Evolutionary conservation across 352 stramenopile species (phyloP).

Genomic region (Phytophthora melonis): DNA sequence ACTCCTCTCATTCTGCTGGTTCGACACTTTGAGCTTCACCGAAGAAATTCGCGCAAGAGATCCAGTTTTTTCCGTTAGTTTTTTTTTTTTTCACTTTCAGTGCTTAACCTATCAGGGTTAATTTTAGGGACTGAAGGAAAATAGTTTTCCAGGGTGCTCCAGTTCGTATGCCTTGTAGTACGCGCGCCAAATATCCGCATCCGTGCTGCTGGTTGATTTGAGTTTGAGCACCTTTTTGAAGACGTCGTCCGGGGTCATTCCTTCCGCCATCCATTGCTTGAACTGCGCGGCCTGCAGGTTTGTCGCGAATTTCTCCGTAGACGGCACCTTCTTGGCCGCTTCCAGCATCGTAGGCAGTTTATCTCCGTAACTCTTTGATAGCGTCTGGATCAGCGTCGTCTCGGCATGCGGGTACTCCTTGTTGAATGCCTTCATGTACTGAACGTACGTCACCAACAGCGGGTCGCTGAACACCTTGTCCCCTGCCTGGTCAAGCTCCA

Average conservation of each 20-base stretch:
- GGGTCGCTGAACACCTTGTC: background rate
- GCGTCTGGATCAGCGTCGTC: slow-evolving; percentile 11
- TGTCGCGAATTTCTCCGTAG: slow-evolving; percentile 7
- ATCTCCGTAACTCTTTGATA: slow-evolving; percentile 25
- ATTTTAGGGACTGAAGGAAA: slow-evolving; percentile 12
- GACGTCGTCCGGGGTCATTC: slow-evolving; percentile 5
- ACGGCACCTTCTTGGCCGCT: background rate
- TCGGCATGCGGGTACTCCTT: background rate
- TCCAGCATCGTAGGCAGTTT: slow-evolving; percentile 20
- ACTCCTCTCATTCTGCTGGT: no score
- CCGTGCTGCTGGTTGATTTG: background rate
- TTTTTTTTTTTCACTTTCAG: no score
- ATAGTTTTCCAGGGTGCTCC: background rate
- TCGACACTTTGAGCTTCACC: no score
- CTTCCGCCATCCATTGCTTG: slow-evolving; percentile 16
- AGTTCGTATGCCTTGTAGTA: slow-evolving; percentile 29
- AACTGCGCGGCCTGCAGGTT: slow-evolving; percentile 22
- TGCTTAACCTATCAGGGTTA: no score
- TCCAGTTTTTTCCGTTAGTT: no score
- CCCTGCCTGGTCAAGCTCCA: background rate
- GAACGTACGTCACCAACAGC: background rate
- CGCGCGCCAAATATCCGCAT: slow-evolving; percentile 17
- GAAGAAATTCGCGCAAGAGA: no score
- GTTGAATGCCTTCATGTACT: background rate
- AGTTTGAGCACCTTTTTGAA: slow-evolving; percentile 23